Evolutionary conservation across 2,329 filamentous ascomycete genomes (phyloP).

Genomic region (Aspergillus brasiliensis): DNA sequence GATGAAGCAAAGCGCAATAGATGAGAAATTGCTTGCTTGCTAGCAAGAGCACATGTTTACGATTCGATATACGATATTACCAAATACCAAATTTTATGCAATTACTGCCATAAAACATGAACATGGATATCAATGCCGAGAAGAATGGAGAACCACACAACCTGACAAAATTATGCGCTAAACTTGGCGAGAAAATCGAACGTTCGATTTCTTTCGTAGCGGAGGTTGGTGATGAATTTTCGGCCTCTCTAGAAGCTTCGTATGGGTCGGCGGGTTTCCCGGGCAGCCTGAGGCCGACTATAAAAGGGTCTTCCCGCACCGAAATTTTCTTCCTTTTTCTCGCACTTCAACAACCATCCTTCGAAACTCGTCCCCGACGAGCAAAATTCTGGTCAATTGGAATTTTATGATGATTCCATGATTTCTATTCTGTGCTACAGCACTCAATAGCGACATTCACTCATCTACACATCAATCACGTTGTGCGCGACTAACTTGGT

Average conservation of each 20-base stretch:
- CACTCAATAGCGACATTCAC: background rate
- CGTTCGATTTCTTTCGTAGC: conserved; percentile 6
- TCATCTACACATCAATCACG: too few relatives aligned
- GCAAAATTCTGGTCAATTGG: background rate
- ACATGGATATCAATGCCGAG: too few relatives aligned
- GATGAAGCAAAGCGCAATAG: background rate
- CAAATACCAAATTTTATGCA: background rate
- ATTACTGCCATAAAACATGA: background rate
- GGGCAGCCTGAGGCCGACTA: conserved; percentile 36
- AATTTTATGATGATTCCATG: conserved; percentile 14
- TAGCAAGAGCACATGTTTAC: background rate
- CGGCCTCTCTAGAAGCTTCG: conserved; percentile 32
- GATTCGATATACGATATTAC: background rate
- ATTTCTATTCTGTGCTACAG: background rate
- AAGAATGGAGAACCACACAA: too few relatives aligned
- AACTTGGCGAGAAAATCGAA: background rate
- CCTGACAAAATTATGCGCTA: background rate
- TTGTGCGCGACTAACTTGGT: background rate
- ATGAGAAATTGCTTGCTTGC: background rate
- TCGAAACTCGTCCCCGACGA: background rate
- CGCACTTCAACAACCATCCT: conserved; percentile 14
- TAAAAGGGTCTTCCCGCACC: conserved; percentile 28
- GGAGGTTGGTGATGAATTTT: conserved; percentile 16
- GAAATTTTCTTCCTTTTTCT: conserved; percentile 30
- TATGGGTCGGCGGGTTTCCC: conserved; percentile 31